Evolutionary conservation across 2,329 filamentous ascomycete species (phyloP), one percentile per base, ranked within the genome.

Genomic region (Aspergillus japonicus): DNA sequence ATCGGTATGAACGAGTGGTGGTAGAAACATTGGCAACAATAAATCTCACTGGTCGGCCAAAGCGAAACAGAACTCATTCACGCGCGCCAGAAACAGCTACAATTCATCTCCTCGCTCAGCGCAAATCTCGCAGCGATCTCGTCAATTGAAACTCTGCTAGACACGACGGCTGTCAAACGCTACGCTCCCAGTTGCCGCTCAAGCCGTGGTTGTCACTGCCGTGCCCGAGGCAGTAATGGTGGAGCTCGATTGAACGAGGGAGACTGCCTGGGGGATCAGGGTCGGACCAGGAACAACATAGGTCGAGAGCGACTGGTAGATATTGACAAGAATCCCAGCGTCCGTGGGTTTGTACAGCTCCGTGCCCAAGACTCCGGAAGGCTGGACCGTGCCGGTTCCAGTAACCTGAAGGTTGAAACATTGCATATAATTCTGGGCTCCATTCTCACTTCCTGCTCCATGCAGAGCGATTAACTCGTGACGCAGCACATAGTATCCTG

Each of bases 341-440:
- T 87, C 85, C 35, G 74, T 72, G 59, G 77, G 74, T 42, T 74
- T 83, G 78, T 87, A 88, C 12, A 87, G 76, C 54, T 75, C 71
- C 2, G 81, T 83, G 19, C 78, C 84, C 3, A 77, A 66, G 3
- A 76, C 77, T 57, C 83, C 85, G 33, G 73, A 68, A 5, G 80
- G 78, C 52, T 77, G 59, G 47, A 64, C 73, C 10, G 76, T 77
- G 19, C 81, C 78, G 16, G 80, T 82, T 47, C 83, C 83, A 26
- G 80, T 81, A 61, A 87, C 73, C 66, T 84, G 78, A 60, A 88
- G 68, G 75, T 88, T 86, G 65, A 84, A 79, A 72, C 86, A 83
- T 61, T 80, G 77, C 54, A 80, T 79, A 68, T 83, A 83, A 66
- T 81, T 80, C 71, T 82, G 80, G 11, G 78, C 77, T 1, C 78